phyloP scores from a whole-genome alignment of 2,329 filamentous ascomycete species.

The Sporothrix pseudoabietina region DNA sequence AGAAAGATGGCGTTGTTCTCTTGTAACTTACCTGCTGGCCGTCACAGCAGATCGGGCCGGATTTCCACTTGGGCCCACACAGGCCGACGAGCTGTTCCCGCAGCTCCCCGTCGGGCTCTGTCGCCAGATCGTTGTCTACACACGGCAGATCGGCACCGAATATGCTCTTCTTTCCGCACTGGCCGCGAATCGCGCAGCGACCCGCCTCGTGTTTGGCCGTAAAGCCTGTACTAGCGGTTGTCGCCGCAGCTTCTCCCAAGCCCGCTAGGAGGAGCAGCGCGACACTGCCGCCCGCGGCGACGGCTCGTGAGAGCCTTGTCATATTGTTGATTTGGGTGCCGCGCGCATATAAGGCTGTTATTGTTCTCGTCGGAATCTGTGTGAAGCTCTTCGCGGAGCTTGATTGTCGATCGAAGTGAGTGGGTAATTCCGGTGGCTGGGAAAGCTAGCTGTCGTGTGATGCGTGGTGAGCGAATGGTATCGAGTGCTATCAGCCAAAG shows the following conservation, averaged over 20 bases:
- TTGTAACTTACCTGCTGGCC: conserved; percentile 66
- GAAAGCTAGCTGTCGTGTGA: background rate
- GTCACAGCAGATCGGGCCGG: conserved; percentile 82
- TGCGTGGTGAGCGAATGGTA: background rate
- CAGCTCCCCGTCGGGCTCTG: conserved; percentile 69
- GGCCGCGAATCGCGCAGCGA: conserved; percentile 84
- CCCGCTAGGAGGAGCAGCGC: conserved; percentile 42
- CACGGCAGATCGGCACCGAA: conserved; percentile 91
- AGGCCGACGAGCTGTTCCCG: conserved; percentile 79
- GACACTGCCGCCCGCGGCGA: conserved; percentile 39
- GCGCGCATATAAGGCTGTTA: background rate
- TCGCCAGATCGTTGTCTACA: conserved; percentile 82
- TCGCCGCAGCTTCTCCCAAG: conserved; percentile 38
- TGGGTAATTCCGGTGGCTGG: conserved; percentile 29
- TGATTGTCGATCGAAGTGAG: background rate
- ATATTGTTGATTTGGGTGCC: conserved; percentile 37
- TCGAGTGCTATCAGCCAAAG: background rate
- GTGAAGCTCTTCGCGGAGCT: conserved; percentile 17
- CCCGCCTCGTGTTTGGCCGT: conserved; percentile 78
- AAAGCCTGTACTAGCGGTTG: conserved; percentile 38
- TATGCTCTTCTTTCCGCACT: conserved; percentile 87
- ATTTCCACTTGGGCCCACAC: conserved; percentile 84
- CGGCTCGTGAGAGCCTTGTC: conserved; percentile 44
- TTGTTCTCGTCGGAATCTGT: background rate
- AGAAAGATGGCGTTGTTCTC: background rate